Conservation (phyloP, 1,139 yeast genomes). For the Debaryomycetaceae sp. region DNA sequence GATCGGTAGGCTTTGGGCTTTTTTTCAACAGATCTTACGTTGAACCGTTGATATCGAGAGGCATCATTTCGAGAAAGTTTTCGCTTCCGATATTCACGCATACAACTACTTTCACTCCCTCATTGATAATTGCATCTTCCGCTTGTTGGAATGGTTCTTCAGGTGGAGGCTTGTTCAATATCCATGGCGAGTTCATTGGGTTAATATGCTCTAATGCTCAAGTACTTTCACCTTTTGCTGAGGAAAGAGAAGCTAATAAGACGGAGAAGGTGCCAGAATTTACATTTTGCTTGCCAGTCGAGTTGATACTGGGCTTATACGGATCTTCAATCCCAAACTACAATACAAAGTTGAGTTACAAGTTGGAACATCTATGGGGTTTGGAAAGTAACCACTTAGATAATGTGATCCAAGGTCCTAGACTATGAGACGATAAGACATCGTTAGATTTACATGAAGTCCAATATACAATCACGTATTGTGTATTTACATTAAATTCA, state of each 20-base stretch:
- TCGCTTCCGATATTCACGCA: conserved; percentile 10
- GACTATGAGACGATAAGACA: conserved; percentile 3
- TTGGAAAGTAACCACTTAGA: conserved; percentile 22
- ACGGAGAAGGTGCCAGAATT: conserved; percentile 27
- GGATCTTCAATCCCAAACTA: conserved; percentile 1
- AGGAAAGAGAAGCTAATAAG: conserved; percentile 6
- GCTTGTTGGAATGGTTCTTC: conserved; percentile 78
- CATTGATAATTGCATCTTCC: conserved; percentile 52
- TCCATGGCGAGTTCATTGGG: conserved; percentile 40
- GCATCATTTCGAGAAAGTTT: conserved; percentile 34
- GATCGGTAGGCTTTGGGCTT: conserved; percentile 58
- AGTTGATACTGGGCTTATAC: conserved; percentile 18
- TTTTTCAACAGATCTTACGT: conserved; percentile 25
- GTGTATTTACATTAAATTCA: background rate
- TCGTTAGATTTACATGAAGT: too few species aligned
- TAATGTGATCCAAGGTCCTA: conserved; percentile 10
- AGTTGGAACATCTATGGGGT: conserved; percentile 23
- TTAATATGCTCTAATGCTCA: conserved; percentile 63
- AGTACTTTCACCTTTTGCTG: conserved; percentile 19
- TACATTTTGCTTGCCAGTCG: conserved; percentile 29
- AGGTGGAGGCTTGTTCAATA: conserved; percentile 60
- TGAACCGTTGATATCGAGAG: conserved; percentile 45
- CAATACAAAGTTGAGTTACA: conserved; percentile 7
- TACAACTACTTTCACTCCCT: conserved; percentile 12
- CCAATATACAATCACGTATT: background rate